These are phyloP conservation scores for Nitzschia sp. DNA, from an alignment of 108 stramenopile genomes.

Conservation along the genomic window DNA sequence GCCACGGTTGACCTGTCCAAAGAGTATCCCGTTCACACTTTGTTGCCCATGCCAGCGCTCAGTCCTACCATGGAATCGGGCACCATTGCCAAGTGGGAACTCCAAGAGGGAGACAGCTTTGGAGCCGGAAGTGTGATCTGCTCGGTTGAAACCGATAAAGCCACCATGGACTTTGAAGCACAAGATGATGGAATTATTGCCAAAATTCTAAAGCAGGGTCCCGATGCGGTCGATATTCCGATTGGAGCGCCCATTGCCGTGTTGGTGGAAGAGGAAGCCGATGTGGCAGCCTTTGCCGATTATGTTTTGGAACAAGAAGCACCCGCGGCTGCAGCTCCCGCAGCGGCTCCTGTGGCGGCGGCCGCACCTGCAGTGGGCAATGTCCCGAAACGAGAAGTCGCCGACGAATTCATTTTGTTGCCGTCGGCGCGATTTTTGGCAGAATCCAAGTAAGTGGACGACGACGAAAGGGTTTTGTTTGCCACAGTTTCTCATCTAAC, in stretches of 20 bases:
- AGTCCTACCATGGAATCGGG: constrained; percentile 97
- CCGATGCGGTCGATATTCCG: constrained; percentile 75
- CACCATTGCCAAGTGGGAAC: constrained; percentile 85
- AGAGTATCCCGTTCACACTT: constrained; percentile 54
- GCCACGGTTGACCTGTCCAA: constrained; percentile 5
- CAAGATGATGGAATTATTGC: constrained; percentile 97
- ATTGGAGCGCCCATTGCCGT: constrained; percentile 93
- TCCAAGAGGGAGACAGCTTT: constrained; percentile 83
- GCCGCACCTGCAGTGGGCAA: constrained; percentile 6
- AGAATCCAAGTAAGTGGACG: constrained; percentile 60
- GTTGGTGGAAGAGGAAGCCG: constrained; percentile 84
- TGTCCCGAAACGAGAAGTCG: constrained; percentile 18
- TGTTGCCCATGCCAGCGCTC: constrained; percentile 92
- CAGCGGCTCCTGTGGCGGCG: constrained; percentile 37
- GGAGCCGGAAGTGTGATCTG: constrained; percentile 91
- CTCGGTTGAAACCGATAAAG: constrained; percentile 98
- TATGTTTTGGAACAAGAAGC: constrained; percentile 58
- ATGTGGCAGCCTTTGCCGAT: constrained; percentile 91
- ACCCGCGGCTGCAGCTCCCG: constrained; percentile 18
- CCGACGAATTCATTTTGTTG: constrained; percentile 54
- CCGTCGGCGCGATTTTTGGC: constrained; percentile 85
- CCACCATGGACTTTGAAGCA: constrained; percentile 96
- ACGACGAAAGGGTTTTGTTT: too few relatives aligned
- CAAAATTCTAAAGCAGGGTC: constrained; percentile 84
- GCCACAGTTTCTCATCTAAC: too few relatives aligned